Evolutionary conservation across 164 flowering plant species (phyloP).

Genomic region (Piper betle): DNA sequence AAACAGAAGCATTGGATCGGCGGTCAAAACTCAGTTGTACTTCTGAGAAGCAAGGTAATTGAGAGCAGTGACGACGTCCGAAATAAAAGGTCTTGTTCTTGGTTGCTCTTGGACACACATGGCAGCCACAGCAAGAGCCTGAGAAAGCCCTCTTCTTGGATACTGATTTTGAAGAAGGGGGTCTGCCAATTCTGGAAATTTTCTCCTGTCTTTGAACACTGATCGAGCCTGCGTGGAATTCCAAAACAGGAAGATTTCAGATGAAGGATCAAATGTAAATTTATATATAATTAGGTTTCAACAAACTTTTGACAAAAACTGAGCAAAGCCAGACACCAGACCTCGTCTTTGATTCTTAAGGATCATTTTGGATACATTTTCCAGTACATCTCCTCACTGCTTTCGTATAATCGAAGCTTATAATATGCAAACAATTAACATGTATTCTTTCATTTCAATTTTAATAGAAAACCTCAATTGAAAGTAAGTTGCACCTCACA

Average conservation of each 20-base stretch:
- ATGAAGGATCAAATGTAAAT: background rate
- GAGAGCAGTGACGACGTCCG: constrained; percentile 86
- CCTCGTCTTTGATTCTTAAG: too few relatives aligned
- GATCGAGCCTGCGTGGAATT: constrained; percentile 58
- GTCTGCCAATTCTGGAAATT: constrained; percentile 48
- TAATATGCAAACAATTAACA: too few relatives aligned
- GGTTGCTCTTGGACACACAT: constrained; percentile 97
- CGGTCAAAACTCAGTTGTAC: constrained; percentile 25
- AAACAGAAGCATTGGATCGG: constrained; percentile 30
- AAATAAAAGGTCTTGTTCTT: constrained; percentile 65
- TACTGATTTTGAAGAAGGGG: constrained; percentile 50
- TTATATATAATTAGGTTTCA: too few relatives aligned
- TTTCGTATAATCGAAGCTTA: too few relatives aligned
- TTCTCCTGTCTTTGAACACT: constrained; percentile 58
- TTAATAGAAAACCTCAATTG: too few relatives aligned
- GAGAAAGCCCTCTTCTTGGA: constrained; percentile 67
- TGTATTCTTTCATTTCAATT: too few relatives aligned
- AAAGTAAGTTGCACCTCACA: too few relatives aligned
- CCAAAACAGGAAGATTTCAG: background rate
- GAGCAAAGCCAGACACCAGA: too few relatives aligned
- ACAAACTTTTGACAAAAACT: too few relatives aligned
- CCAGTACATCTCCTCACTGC: too few relatives aligned
- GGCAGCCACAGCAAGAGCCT: constrained; percentile 88
- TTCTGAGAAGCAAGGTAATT: constrained; percentile 62
- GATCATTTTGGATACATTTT: too few relatives aligned